A percentile compares a stretch with the other conserved stretches of the same genome.
Evolutionary conservation across 2,329 filamentous ascomycete species (phyloP).

Genomic region (Microsporum ferrugineum): DNA sequence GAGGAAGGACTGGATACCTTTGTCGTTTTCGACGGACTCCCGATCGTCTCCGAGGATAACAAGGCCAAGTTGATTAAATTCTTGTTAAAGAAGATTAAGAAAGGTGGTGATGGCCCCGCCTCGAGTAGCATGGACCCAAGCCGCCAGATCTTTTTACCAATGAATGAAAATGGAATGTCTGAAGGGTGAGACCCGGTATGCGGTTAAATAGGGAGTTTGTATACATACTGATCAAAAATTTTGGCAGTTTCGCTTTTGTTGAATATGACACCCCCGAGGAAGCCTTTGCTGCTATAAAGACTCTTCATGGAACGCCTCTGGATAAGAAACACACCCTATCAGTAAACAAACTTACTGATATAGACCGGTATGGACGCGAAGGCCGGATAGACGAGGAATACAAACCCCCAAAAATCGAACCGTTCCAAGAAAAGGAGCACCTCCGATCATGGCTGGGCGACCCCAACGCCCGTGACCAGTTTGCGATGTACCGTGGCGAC

Average conservation of each 20-base stretch:
- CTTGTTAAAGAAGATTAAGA: slow-evolving; percentile 77
- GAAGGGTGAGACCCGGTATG: slow-evolving; percentile 54
- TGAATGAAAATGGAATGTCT: slow-evolving; percentile 76
- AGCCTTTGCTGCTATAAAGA: slow-evolving; percentile 77
- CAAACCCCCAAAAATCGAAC: slow-evolving; percentile 64
- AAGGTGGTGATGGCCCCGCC: slow-evolving; percentile 2
- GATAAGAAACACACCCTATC: slow-evolving; percentile 94
- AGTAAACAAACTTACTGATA: slow-evolving; percentile 97
- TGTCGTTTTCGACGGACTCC: slow-evolving; percentile 89
- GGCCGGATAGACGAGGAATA: slow-evolving; percentile 90
- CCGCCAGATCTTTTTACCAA: slow-evolving; percentile 67
- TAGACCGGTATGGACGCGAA: slow-evolving; percentile 90
- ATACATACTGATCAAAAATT: neutral
- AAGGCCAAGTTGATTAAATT: slow-evolving; percentile 95
- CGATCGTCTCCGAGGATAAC: slow-evolving; percentile 76
- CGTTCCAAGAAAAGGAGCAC: slow-evolving; percentile 87
- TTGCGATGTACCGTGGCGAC: slow-evolving; percentile 86
- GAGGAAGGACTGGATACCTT: slow-evolving; percentile 96
- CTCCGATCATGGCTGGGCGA: slow-evolving; percentile 88
- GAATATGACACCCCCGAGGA: slow-evolving; percentile 88
- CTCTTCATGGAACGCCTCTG: slow-evolving; percentile 73
- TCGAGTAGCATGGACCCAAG: slow-evolving; percentile 58
- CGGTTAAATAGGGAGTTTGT: neutral
- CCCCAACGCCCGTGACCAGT: slow-evolving; percentile 81
- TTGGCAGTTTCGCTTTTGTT: slow-evolving; percentile 77